Conservation (phyloP, 2,329 filamentous ascomycete species). For the Monosporascus sp. region DNA sequence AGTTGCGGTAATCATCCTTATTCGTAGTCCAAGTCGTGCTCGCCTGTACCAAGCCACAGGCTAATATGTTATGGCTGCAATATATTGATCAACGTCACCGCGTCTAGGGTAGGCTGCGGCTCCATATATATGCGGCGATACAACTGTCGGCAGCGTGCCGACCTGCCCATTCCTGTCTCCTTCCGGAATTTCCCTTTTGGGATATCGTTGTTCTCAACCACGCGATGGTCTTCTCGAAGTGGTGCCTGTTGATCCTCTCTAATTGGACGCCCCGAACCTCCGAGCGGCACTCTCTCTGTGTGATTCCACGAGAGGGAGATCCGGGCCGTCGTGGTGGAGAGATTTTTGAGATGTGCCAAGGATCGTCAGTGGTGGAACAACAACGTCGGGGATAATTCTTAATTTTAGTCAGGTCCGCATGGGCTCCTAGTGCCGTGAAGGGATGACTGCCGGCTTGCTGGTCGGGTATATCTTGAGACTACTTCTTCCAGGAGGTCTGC, state of each 20-base stretch:
- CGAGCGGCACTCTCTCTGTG: neutral
- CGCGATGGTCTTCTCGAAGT: neutral
- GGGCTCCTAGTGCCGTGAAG: no score
- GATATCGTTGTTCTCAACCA: neutral
- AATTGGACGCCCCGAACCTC: neutral
- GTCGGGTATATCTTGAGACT: neutral
- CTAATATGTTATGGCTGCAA: no score
- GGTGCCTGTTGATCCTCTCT: neutral
- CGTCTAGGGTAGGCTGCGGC: no score
- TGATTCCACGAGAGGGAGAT: neutral
- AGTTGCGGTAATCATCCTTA: neutral
- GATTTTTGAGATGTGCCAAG: neutral
- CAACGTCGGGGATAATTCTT: neutral
- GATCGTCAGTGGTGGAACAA: neutral
- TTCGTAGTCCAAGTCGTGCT: neutral
- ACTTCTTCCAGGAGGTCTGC: neutral
- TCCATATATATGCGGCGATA: no score
- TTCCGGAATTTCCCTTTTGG: neutral
- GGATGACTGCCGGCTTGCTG: neutral
- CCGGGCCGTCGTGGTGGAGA: no score
- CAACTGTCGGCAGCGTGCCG: no score
- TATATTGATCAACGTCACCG: neutral
- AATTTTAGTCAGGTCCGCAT: neutral
- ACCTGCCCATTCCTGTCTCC: neutral
- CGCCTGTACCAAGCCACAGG: no score